Conservation (phyloP, 768 basidiomycete genomes). For the Rhizopogon salebrosus region DNA sequence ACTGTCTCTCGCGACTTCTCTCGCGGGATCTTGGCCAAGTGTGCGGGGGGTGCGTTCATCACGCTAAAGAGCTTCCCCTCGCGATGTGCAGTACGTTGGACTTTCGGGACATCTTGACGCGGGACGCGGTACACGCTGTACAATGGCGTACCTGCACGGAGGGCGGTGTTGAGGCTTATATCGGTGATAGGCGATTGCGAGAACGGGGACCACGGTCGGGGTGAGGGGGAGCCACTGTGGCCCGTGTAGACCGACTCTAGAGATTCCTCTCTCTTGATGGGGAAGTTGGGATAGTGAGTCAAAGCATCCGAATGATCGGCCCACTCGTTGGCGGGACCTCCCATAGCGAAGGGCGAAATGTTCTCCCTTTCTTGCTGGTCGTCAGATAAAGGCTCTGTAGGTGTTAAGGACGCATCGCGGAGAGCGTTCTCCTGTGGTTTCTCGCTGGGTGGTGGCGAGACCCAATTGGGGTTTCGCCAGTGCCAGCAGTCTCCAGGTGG, state of each 20-base stretch:
- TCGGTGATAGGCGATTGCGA: constrained; percentile 22
- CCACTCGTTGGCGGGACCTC: constrained; percentile 3
- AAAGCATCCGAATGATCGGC: not conserved
- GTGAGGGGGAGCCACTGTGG: constrained; percentile 16
- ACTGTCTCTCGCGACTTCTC: constrained; percentile 16
- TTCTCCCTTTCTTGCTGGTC: constrained; percentile 4
- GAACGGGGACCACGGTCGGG: constrained; percentile 21
- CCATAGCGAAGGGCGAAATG: not conserved
- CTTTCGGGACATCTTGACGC: constrained; percentile 18
- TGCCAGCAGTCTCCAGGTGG: constrained; percentile 28
- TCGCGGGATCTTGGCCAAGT: constrained; percentile 15
- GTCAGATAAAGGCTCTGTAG: constrained; percentile 26
- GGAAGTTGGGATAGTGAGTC: not conserved
- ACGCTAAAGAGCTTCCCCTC: constrained; percentile 28
- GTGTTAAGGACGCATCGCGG: constrained; percentile 17
- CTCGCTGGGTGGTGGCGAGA: constrained; percentile 26
- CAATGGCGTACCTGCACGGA: constrained; percentile 26
- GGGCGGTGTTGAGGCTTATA: constrained; percentile 17
- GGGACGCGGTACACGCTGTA: constrained; percentile 31
- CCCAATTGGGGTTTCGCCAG: constrained; percentile 30
- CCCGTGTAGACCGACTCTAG: constrained; percentile 8
- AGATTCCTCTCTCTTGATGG: constrained; percentile 2
- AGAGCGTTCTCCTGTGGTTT: not conserved
- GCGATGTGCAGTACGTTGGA: constrained; percentile 21
- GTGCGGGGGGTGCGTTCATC: constrained; percentile 20